phyloP scores from a whole-genome alignment of 805 yeast genomes.

The Cyberlindnera misumaiensis region DNA sequence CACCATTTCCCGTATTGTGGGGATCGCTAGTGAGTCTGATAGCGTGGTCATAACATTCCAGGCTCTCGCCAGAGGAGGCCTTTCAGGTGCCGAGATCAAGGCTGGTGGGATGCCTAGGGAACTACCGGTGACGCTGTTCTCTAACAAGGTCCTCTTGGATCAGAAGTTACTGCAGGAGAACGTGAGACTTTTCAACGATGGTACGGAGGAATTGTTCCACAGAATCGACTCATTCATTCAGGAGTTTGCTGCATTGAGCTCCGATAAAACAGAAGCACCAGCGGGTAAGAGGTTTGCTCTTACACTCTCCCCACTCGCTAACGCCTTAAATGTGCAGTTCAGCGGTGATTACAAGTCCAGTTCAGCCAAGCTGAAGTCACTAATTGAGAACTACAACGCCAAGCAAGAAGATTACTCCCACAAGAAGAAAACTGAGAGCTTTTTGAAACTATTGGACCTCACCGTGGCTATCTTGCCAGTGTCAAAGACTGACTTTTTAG shows the following conservation, averaged over 20 bases:
- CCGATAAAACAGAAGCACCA: slow-evolving; percentile 20
- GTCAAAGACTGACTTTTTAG: slow-evolving; percentile 35
- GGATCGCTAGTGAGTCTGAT: slow-evolving; percentile 35
- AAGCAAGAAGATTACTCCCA: slow-evolving; percentile 18
- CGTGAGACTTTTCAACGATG: slow-evolving; percentile 10
- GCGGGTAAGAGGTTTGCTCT: slow-evolving; percentile 28
- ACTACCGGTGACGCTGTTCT: slow-evolving; percentile 7
- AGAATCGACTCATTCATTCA: slow-evolving; percentile 30
- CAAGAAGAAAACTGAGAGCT: slow-evolving; percentile 16
- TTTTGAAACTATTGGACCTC: slow-evolving; percentile 35
- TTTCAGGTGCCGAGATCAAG: slow-evolving; percentile 20
- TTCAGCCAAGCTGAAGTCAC: slow-evolving; percentile 33
- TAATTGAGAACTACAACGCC: slow-evolving; percentile 24
- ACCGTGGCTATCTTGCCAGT: slow-evolving; percentile 46
- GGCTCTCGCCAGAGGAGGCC: slow-evolving; percentile 40
- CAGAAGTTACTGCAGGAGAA: slow-evolving; percentile 5
- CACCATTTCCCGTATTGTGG: slow-evolving; percentile 38
- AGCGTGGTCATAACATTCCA: slow-evolving; percentile 40
- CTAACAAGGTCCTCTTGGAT: slow-evolving; percentile 16
- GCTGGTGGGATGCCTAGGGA: slow-evolving; percentile 9
- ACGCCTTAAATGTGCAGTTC: slow-evolving; percentile 49
- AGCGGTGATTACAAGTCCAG: slow-evolving; percentile 41
- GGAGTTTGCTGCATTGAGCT: slow-evolving; percentile 25
- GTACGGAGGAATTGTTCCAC: slow-evolving; percentile 9
- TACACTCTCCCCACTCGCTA: slow-evolving; percentile 53